Percentiles rank a stretch among this genome's conserved stretches.
phyloP scores from a whole-genome alignment of 2,329 filamentous ascomycete species.

The Fusarium sp. region DNA sequence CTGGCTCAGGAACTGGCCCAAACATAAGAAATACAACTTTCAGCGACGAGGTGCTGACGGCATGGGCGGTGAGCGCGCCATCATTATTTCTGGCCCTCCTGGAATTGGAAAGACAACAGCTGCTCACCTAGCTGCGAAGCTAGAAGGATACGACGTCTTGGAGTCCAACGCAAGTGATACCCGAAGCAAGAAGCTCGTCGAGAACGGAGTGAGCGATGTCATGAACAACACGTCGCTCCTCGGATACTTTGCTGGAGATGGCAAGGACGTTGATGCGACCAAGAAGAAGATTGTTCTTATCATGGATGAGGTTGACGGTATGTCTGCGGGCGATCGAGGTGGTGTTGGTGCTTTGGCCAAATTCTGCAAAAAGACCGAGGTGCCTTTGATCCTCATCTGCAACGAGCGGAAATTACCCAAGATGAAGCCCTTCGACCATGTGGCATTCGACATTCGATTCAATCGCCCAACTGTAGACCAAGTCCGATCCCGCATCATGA shows the following conservation, averaged over 20 bases:
- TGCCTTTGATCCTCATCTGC: constrained; percentile 97
- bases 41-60: constrained; percentile 87
- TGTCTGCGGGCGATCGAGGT: constrained; percentile 96
- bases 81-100: constrained; percentile 94
- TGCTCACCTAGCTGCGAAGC: constrained; percentile 90
- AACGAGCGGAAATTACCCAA: constrained; percentile 94
- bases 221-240: constrained; percentile 93
- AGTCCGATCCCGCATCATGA: constrained; percentile 92
- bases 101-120: constrained; percentile 98
- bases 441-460: constrained; percentile 88
- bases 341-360: constrained; percentile 95
- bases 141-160: constrained; percentile 93
- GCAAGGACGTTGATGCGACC: constrained; percentile 79
- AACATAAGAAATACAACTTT: constrained; percentile 83
- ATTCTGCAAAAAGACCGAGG: constrained; percentile 93
- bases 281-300: constrained; percentile 97
- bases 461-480: constrained; percentile 90
- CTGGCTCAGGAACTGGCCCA: constrained; percentile 88
- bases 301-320: constrained; percentile 99
- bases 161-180: constrained; percentile 97
- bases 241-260: constrained; percentile 89
- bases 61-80: constrained; percentile 84
- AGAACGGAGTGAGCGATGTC: constrained; percentile 87
- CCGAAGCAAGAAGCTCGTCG: constrained; percentile 95
- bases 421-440: constrained; percentile 97